Conservation (phyloP, 1,284 basidiomycete species). For the Tylopilus sp. region DNA sequence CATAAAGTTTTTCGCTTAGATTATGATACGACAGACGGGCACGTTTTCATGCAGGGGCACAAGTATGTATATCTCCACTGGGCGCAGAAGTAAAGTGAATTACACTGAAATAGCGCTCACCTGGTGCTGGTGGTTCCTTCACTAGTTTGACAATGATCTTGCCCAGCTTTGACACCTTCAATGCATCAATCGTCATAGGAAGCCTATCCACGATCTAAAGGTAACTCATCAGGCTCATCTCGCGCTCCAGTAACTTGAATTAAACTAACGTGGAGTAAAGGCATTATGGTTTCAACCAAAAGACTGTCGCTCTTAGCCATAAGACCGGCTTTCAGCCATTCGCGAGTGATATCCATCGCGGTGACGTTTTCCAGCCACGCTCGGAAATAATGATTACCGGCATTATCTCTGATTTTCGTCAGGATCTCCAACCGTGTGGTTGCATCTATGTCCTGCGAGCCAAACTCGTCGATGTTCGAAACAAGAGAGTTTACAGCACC, state of each 20-base stretch:
- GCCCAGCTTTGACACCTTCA: conserved; percentile 69
- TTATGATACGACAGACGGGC: conserved; percentile 36
- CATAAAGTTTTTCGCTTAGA: conserved; percentile 45
- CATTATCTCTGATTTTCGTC: conserved; percentile 74
- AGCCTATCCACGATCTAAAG: conserved; percentile 75
- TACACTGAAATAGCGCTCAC: conserved; percentile 46
- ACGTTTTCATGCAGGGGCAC: conserved; percentile 24
- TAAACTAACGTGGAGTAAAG: conserved; percentile 69
- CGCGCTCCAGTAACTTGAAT: conserved; percentile 8
- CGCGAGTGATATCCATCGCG: conserved; percentile 72
- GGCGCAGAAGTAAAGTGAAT: conserved; percentile 18
- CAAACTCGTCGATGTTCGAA: conserved; percentile 53
- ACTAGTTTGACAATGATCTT: conserved; percentile 70
- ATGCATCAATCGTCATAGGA: conserved; percentile 63
- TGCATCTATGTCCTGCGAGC: conserved; percentile 58
- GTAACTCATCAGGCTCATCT: conserved; percentile 19
- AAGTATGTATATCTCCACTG: conserved; percentile 32
- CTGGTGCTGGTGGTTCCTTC: conserved; percentile 63
- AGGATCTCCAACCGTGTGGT: conserved; percentile 61
- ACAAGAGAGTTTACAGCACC: conserved; percentile 59
- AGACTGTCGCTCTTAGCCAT: conserved; percentile 51
- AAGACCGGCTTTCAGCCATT: conserved; percentile 71
- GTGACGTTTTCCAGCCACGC: conserved; percentile 71
- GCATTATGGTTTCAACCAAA: conserved; percentile 74
- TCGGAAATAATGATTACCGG: conserved; percentile 78